phyloP scores from a whole-genome alignment of 768 basidiomycete species.

The Termitomyces sp. region DNA sequence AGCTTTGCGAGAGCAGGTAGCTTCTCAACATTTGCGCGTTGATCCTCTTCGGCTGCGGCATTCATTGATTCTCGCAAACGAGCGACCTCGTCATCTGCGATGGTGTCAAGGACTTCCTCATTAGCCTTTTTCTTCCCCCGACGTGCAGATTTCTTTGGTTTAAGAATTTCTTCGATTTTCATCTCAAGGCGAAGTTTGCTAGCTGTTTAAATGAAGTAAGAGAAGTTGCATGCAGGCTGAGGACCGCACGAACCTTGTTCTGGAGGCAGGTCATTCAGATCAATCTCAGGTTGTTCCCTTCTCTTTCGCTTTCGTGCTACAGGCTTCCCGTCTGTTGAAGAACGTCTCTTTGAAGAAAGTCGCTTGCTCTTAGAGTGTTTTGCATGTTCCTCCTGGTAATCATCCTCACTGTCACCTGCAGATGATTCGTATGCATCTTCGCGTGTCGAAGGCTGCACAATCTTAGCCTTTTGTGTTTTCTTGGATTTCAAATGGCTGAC shows the following conservation, averaged over 20 bases:
- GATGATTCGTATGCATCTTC: constrained; percentile 58
- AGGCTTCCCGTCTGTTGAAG: constrained; percentile 26
- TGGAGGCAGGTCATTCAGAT: constrained; percentile 66
- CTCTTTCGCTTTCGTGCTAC: constrained; percentile 53
- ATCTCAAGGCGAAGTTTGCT: constrained; percentile 76
- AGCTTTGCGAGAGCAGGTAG: constrained; percentile 84
- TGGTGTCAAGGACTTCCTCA: constrained; percentile 80
- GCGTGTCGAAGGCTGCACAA: constrained; percentile 33
- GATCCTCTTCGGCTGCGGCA: constrained; percentile 80
- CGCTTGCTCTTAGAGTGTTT: constrained; percentile 27
- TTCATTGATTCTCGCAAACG: constrained; percentile 89
- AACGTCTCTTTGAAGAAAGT: constrained; percentile 22
- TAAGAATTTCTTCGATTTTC: constrained; percentile 84
- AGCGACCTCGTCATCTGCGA: constrained; percentile 89
- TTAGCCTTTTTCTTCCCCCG: constrained; percentile 73
- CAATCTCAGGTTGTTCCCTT: constrained; percentile 57
- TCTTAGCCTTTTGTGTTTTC: constrained; percentile 26
- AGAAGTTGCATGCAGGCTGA: constrained; percentile 1
- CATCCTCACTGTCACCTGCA: constrained; percentile 43
- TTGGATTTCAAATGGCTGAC: constrained; percentile 41
- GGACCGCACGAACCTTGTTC: constrained; percentile 59
- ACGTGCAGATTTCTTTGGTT: constrained; percentile 67
- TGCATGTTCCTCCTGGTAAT: constrained; percentile 41
- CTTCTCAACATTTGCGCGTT: constrained; percentile 74
- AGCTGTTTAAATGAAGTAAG: constrained; percentile 39